These are phyloP conservation scores for Cordyceps pruinosa DNA, from an alignment of 2,329 filamentous ascomycete species.

Conservation along the genomic window DNA sequence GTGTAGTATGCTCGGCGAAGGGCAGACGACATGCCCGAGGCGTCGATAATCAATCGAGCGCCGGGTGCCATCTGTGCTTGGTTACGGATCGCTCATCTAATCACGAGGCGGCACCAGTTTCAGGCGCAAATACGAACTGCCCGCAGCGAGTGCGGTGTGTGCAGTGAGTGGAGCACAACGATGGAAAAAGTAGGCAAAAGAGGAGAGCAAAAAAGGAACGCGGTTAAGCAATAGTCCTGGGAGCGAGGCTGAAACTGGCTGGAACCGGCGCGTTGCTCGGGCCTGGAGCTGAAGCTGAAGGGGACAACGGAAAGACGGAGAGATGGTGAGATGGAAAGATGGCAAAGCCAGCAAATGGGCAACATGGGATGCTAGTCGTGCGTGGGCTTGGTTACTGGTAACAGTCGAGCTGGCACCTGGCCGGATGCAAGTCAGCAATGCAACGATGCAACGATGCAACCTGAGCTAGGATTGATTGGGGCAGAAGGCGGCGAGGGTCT, in stretches of 20 bases:
- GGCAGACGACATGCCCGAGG: no score
- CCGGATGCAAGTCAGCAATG: background rate
- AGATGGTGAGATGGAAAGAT: background rate
- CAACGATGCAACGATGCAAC: background rate
- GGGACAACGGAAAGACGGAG: conserved; percentile 1
- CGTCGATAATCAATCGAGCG: background rate
- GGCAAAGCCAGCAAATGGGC: no score
- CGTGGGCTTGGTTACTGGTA: no score
- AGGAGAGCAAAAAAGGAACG: conserved; percentile 1
- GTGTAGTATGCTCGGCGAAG: background rate
- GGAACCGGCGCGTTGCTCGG: background rate
- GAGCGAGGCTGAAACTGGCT: conserved; percentile 1
- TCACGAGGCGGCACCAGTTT: conserved; percentile 3
- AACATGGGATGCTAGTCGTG: no score
- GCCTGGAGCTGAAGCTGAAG: background rate
- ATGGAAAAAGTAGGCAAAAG: conserved; percentile 1
- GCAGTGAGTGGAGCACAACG: background rate
- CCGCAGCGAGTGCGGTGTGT: no score
- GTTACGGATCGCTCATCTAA: background rate
- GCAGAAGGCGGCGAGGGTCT: background rate
- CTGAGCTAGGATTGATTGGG: conserved; percentile 1
- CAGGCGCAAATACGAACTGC: conserved; percentile 1
- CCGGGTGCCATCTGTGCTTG: background rate
- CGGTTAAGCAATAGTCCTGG: background rate
- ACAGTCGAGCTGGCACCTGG: no score